Percentiles rank a stretch among this genome's conserved stretches.
Conservation (phyloP, 2,329 filamentous ascomycete species). For the Stagonosporopsis chrysanthemi region DNA sequence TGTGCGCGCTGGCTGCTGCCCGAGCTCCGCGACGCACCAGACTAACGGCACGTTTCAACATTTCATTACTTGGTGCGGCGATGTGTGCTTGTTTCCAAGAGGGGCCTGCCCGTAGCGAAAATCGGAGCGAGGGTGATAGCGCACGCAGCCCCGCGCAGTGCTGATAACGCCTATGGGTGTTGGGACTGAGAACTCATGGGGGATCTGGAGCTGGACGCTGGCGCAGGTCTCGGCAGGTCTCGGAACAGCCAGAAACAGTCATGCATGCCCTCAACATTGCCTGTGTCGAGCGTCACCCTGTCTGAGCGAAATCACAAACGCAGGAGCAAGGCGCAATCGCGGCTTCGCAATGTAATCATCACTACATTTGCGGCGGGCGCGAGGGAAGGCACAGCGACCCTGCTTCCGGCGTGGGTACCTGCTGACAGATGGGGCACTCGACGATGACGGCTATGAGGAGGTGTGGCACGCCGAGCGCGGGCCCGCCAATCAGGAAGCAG, state of each 20-base stretch:
- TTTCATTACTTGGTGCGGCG: constrained; percentile 7
- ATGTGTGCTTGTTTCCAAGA: constrained; percentile 11
- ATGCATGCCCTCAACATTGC: constrained; percentile 1
- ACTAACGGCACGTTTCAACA: not conserved
- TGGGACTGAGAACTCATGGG: constrained; percentile 37
- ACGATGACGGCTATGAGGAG: constrained; percentile 17
- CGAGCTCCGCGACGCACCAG: constrained; percentile 11
- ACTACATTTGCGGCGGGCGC: constrained; percentile 17
- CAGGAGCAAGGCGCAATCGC: constrained; percentile 1
- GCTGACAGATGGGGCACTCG: constrained; percentile 16
- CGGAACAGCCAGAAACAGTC: constrained; percentile 26
- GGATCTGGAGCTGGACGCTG: constrained; percentile 22
- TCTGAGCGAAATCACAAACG: constrained; percentile 5
- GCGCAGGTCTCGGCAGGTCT: constrained; percentile 41
- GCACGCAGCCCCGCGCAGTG: constrained; percentile 33
- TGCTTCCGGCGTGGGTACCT: constrained; percentile 20
- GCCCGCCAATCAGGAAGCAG: constrained; percentile 11
- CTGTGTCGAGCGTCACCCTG: constrained; percentile 1
- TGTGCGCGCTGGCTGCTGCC: constrained; percentile 20
- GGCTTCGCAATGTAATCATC: constrained; percentile 15
- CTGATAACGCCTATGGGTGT: constrained; percentile 45
- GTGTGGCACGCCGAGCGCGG: constrained; percentile 6
- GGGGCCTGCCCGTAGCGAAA: constrained; percentile 32
- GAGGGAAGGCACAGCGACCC: constrained; percentile 11
- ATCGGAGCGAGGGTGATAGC: constrained; percentile 34